Evolutionary conservation across 2,329 filamentous ascomycete genomes (phyloP), one percentile per base, ranked within the genome.

Genomic region (Macroventuria anomochaeta): DNA sequence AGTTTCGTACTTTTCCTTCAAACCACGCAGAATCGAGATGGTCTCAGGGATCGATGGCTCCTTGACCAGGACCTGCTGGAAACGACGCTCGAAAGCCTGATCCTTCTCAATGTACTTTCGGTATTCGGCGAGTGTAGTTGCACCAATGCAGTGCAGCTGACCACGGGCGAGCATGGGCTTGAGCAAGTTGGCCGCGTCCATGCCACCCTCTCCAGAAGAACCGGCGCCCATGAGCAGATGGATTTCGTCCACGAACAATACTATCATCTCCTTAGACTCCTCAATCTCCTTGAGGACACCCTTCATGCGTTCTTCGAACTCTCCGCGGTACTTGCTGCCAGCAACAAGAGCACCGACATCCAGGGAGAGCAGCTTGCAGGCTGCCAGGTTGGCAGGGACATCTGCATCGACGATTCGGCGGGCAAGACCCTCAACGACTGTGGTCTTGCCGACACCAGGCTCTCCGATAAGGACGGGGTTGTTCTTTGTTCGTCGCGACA

Each of bases 221-320:
- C 95, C 95, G 62, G 95, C 95, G 55, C 95, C 95, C 95, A 99
- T 99, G 58, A 99, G 87, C 59, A 99, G 83, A 79, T 99, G 95
- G 62, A 99, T 99, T 76, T 99, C 95, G 76, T 99, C 95, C 63
- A 99, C 95, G 67, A 99, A 99, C 59, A 99, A 87, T 46, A 99
- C 89, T 71, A 99, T 97, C 81, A 93, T 96, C 53, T 97, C 93
- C 74, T 95, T 96, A 44, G 92, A 91, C 51, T 96, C 88, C 64
- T 93, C 85, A 54, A 99, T 96, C 79, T 99, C 95, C 76, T 97
- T 99, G 67, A 99, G 77, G 5, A 99, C 95, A 49, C 93, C 93
- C 84, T 99, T 99, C 93, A 99, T 97, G 65, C 95, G 87, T 81
- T 99, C 95, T 75, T 99, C 95, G 55, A 99, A 99, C 75, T 99